A percentile compares a stretch with the other conserved stretches of the same genome.
phyloP scores from a whole-genome alignment of 208 protist species.

The Trypanosoma conorhini region DNA sequence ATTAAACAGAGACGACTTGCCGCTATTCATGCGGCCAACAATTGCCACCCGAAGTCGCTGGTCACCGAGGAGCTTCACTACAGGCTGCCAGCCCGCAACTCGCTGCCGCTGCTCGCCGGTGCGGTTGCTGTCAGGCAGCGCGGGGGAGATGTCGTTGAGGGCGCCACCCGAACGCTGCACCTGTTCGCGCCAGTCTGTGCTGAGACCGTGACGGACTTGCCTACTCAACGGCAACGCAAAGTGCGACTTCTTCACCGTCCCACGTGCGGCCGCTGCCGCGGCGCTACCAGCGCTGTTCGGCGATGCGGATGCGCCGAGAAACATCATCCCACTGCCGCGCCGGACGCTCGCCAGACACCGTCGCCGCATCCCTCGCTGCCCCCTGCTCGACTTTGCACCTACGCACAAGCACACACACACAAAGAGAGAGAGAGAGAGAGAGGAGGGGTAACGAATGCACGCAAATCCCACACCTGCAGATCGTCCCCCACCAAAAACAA shows the following conservation, averaged over 20 bases:
- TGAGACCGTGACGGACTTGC: conserved; percentile 58
- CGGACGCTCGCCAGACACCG: conserved; percentile 15
- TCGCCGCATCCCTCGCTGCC: neutral
- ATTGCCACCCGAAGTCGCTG: conserved; percentile 85
- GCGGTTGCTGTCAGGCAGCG: conserved; percentile 51
- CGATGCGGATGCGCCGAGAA: neutral
- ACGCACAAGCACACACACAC: neutral
- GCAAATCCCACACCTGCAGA: too few species aligned
- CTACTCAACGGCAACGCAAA: conserved; percentile 30
- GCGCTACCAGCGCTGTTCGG: neutral
- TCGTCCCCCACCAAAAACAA: too few species aligned
- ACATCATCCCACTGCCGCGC: conserved; percentile 9
- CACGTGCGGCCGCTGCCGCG: too few species aligned
- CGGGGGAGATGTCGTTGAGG: conserved; percentile 77
- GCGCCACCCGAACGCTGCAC: conserved; percentile 48
- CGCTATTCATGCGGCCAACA: conserved; percentile 88
- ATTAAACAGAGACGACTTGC: conserved; percentile 92
- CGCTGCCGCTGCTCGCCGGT: conserved; percentile 74
- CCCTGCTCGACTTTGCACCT: neutral
- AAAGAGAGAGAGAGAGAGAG: conserved; percentile 23
- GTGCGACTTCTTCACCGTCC: neutral
- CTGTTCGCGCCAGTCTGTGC: conserved; percentile 67
- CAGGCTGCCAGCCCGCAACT: conserved; percentile 79
- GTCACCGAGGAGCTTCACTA: conserved; percentile 81
- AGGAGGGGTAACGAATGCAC: neutral